These are phyloP conservation scores for Pholiota conissans DNA, from an alignment of 768 basidiomycete genomes.

Conservation along the genomic window DNA sequence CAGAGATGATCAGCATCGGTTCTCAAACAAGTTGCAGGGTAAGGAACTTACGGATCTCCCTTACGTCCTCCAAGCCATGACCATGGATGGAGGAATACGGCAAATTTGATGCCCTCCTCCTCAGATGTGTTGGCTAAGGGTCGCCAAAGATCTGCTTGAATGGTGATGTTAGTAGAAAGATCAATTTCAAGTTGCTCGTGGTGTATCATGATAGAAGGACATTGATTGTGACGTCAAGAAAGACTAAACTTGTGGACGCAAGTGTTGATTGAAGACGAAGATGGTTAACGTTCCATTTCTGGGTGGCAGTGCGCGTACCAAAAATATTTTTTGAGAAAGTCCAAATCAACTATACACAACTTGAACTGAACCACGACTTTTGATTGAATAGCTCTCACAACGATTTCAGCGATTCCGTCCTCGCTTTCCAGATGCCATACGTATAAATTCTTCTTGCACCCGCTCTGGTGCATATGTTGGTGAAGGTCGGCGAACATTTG, in stretches of 20 bases:
- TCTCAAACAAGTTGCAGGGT: no score
- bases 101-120: slow-evolving; percentile 42
- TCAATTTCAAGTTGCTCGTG: slow-evolving; percentile 9
- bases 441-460: no score
- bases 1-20: neutral
- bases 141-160: slow-evolving; percentile 39
- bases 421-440: no score
- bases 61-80: slow-evolving; percentile 80
- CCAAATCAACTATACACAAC: no score
- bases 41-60: slow-evolving; percentile 70
- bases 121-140: slow-evolving; percentile 21
- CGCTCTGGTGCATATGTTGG: no score
- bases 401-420: no score
- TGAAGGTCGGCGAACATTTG: neutral
- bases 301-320: neutral
- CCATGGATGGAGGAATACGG: slow-evolving; percentile 83
- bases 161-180: slow-evolving; percentile 38
- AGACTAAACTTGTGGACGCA: neutral
- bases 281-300: neutral
- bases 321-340: no score
- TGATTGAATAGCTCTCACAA: no score
- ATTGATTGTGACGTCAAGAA: neutral
- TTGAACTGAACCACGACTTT: no score
- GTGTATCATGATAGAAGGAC: neutral
- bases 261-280: neutral